phyloP scores from a whole-genome alignment of 345 rosid genomes.

The Gossypium sturtianum region DNA sequence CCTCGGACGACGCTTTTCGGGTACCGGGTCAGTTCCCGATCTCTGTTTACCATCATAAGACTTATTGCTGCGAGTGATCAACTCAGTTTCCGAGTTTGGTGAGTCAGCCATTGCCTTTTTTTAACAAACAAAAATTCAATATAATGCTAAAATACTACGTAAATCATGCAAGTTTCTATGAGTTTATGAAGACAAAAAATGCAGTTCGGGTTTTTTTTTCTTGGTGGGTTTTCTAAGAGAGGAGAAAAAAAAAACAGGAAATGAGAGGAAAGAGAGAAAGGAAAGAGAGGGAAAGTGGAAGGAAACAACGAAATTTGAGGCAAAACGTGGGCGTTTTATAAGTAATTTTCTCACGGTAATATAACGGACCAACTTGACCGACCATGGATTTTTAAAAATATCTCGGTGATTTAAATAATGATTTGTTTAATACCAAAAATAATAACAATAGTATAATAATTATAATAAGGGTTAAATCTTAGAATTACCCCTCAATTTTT shows the following conservation, averaged over 20 bases:
- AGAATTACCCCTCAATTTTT: too few relatives aligned
- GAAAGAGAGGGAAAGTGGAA: not conserved
- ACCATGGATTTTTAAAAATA: not conserved
- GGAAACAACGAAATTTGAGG: not conserved
- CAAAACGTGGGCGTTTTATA: constrained; percentile 10
- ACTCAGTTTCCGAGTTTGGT: constrained; percentile 13
- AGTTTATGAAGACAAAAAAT: too few relatives aligned
- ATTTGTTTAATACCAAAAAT: too few relatives aligned
- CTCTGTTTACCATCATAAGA: not conserved
- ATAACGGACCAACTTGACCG: constrained; percentile 1
- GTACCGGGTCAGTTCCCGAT: not conserved
- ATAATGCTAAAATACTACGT: too few relatives aligned
- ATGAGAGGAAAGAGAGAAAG: not conserved
- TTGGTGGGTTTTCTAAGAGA: too few relatives aligned
- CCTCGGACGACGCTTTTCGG: constrained; percentile 21
- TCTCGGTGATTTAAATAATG: not conserved
- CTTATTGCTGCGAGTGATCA: not conserved
- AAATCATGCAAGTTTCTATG: too few relatives aligned
- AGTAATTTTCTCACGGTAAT: not conserved
- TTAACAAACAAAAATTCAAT: too few relatives aligned
- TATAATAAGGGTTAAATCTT: too few relatives aligned
- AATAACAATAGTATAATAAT: too few relatives aligned
- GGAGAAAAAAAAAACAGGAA: too few relatives aligned
- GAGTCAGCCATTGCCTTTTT: constrained; percentile 13
- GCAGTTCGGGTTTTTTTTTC: too few relatives aligned